A percentile compares a stretch with the other conserved stretches of the same genome.
These are phyloP conservation scores for Suillus variegatus DNA, from an alignment of 768 basidiomycete species.

Conservation along the genomic window DNA sequence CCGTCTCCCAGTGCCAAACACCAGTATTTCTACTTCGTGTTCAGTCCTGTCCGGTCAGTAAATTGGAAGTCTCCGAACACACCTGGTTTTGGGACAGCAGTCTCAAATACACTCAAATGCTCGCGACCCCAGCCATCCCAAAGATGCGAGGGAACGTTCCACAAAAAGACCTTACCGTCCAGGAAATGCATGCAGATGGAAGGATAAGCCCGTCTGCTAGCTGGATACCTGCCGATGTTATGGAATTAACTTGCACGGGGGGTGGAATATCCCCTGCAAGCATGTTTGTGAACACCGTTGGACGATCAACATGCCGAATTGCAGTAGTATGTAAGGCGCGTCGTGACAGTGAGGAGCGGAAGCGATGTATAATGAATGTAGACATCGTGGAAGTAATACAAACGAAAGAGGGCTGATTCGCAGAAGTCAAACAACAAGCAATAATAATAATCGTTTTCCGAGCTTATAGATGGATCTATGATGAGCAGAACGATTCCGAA, in stretches of 20 bases:
- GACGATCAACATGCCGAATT: constrained; percentile 17
- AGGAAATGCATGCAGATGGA: constrained; percentile 81
- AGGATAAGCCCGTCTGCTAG: constrained; percentile 80
- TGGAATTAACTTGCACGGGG: constrained; percentile 69
- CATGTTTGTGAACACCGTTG: constrained; percentile 60
- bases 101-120: constrained; percentile 79
- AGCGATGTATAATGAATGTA: neutral
- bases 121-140: constrained; percentile 76
- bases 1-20: constrained; percentile 83
- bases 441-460: neutral
- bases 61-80: constrained; percentile 23
- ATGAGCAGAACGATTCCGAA: neutral
- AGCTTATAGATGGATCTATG: neutral
- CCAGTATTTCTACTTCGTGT: constrained; percentile 70
- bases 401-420: neutral
- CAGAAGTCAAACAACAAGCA: neutral
- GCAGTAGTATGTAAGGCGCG: constrained; percentile 7
- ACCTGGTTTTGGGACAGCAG: constrained; percentile 87
- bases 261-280: constrained; percentile 70
- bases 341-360: constrained; percentile 1
- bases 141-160: constrained; percentile 72
- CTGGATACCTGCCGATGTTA: constrained; percentile 62
- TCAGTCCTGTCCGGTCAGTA: neutral
- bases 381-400: neutral
- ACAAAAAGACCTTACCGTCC: constrained; percentile 84